Evolutionary conservation across 352 stramenopile species (phyloP), one percentile per base, ranked within the genome.

Genomic region (Thraustochytrium sp.): DNA sequence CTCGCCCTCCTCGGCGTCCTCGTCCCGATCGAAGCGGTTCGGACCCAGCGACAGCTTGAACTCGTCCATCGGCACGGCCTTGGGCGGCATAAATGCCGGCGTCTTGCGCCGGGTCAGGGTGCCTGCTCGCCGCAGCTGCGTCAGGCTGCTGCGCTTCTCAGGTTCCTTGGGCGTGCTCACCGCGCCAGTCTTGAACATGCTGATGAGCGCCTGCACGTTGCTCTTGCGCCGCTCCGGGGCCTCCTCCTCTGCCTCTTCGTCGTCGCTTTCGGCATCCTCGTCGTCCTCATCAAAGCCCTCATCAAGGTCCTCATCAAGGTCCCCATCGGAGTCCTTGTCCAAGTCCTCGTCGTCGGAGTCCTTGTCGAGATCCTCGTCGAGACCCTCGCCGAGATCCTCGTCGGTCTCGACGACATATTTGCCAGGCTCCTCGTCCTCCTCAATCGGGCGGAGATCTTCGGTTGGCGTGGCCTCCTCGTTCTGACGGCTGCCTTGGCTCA

Each of bases 111-210:
- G 99, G 87, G 97, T 93, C 61, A 97, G 94, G 34, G 94, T 98
- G 82, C 96, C 95, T 87, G 98, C 96, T 94, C 99, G 99, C 86
- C 97, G 94, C 26, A 99, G 96, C 84, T 98, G 96, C 8, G 97
- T 99, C 3, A 99, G 93, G 82, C 95, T 93, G 21, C 94, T 92
- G 85, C 96, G 96, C 42, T 99, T 90, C 82, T 96, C 90, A 26
- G 96, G 59, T 31, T 72, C 36, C 26, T 38, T 72, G 26, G 42
- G 42, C 13, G 59, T 72, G 8, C 46, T 72, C 13, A 72, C 59
- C 9, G 59, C 59, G 40, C 59, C 59, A 9, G 59, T 16, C 13
- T 44, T 31, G 36, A 72, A 72, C 13, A 72, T 13, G 40, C 59
- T 72, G 36, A 72, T 49, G 9, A 72, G 34, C 8, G 1, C 46